Evolutionary conservation across 2,329 filamentous ascomycete species (phyloP).

Genomic region (Huntiella savannae): DNA sequence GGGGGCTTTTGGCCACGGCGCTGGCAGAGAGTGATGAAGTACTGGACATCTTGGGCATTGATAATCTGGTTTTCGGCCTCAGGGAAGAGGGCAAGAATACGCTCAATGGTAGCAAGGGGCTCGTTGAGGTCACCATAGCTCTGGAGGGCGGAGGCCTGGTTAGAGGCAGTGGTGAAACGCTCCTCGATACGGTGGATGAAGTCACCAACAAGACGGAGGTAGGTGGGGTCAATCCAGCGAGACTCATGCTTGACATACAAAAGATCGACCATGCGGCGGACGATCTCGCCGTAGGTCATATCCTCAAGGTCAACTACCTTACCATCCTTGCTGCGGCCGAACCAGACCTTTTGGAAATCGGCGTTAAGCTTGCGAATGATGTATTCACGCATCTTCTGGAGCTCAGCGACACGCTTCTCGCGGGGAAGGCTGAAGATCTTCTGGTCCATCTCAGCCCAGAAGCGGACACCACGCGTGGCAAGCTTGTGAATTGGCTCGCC

Average conservation of each 20-base stretch:
- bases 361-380: conserved; percentile 94
- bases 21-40: conserved; percentile 86
- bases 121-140: conserved; percentile 74
- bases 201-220: conserved; percentile 68
- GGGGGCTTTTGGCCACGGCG: conserved; percentile 87
- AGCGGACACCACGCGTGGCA: conserved; percentile 81
- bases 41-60: conserved; percentile 94
- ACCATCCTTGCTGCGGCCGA: conserved; percentile 65
- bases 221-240: conserved; percentile 79
- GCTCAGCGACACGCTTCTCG: conserved; percentile 72
- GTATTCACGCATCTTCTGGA: conserved; percentile 74
- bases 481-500: conserved; percentile 98
- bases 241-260: conserved; percentile 83
- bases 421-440: conserved; percentile 96
- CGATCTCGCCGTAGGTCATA: conserved; percentile 85
- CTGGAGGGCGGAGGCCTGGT: conserved; percentile 67
- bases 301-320: conserved; percentile 76
- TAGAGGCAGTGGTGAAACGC: conserved; percentile 60
- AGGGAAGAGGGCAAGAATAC: conserved; percentile 65
- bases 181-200: conserved; percentile 96
- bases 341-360: conserved; percentile 95
- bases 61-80: conserved; percentile 81
- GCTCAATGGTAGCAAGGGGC: conserved; percentile 60
- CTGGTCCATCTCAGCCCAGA: conserved; percentile 98
- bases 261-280: conserved; percentile 71